These are phyloP conservation scores for Rhodocollybia butyracea DNA, from an alignment of 768 basidiomycete species.

Conservation along the genomic window DNA sequence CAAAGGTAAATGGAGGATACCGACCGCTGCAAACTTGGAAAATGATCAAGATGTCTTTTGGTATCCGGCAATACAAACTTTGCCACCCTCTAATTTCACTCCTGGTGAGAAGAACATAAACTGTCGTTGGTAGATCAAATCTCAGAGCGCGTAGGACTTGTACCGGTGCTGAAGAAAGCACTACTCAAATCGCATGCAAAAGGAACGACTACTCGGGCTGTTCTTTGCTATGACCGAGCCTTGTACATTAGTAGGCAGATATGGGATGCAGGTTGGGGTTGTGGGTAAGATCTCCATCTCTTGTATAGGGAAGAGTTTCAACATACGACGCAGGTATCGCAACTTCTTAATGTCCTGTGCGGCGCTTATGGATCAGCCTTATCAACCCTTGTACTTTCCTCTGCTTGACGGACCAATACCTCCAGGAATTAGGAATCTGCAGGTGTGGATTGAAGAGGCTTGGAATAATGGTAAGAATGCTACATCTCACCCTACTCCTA, in stretches of 20 bases:
- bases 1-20: slow-evolving; percentile 11
- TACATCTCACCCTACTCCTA: slow-evolving; percentile 1
- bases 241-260: slow-evolving; percentile 56
- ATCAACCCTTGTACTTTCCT: slow-evolving; percentile 59
- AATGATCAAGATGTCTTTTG: slow-evolving; percentile 59
- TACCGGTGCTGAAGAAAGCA: slow-evolving; percentile 57
- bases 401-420: slow-evolving; percentile 52
- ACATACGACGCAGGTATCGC: slow-evolving; percentile 54
- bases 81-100: slow-evolving; percentile 51
- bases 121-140: too few species aligned
- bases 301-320: slow-evolving; percentile 8
- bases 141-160: too few species aligned
- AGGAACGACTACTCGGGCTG: slow-evolving; percentile 51
- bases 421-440: slow-evolving; percentile 74
- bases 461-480: slow-evolving; percentile 77
- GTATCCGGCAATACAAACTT: slow-evolving; percentile 41
- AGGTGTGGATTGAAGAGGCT: slow-evolving; percentile 76
- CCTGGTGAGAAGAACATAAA: slow-evolving; percentile 43
- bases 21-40: slow-evolving; percentile 5
- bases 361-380: slow-evolving; percentile 62
- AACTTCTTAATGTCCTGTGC: slow-evolving; percentile 81
- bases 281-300: slow-evolving; percentile 45
- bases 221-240: slow-evolving; percentile 58
- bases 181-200: slow-evolving; percentile 48
- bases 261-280: slow-evolving; percentile 73